Evolutionary conservation across 2,329 filamentous ascomycete species (phyloP), one percentile per base, ranked within the genome.

Genomic region (Colletotrichum graminicola): DNA sequence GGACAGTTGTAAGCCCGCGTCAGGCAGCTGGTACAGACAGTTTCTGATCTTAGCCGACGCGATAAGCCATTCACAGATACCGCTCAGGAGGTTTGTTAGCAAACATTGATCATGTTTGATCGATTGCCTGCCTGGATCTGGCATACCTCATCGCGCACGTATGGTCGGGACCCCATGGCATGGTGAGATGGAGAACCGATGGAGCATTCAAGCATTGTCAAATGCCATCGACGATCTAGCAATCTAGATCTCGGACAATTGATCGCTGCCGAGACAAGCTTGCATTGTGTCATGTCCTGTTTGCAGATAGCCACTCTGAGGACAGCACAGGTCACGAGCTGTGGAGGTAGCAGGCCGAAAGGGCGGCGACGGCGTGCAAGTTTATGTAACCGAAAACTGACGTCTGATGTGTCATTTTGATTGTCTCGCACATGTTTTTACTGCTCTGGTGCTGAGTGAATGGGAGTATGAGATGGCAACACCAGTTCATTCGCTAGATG

Each of bases 401-500:
- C 39, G 56, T 68, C 62, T 72, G 69, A 72, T 64, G 18, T 63
- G 59, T 69, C 69, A 69, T 64, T 64, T 69, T 69, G 39, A 39
- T 18, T 36, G 59, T 59, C 49, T 72, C 18, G 59, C 54, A 52
- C 59, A 60, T 54, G 32, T 49, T 26, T 49, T 47, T 49, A 12
- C 34, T 59, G 41, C 29, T 52, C 55, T 36, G 51, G 23, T 67
- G 14, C 55, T 21, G 29, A 26, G 52, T 54, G 59, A 45, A 59
- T 52, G 41, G 36, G 51, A 49, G 14, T n/a, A 54, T 41, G 41
- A 18, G 45, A 34, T 14, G 29, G 34, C 16, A 43, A 45, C 34
- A 41, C 66, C 47, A 54, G 39, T 47, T 60, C 21, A 55, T 32
- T 60, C 60, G 59, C 54, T 52, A 69, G 54, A 49, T 63, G 65